These are phyloP conservation scores for Fusarium algeriense DNA, from an alignment of 2,329 filamentous ascomycete species.

Conservation along the genomic window DNA sequence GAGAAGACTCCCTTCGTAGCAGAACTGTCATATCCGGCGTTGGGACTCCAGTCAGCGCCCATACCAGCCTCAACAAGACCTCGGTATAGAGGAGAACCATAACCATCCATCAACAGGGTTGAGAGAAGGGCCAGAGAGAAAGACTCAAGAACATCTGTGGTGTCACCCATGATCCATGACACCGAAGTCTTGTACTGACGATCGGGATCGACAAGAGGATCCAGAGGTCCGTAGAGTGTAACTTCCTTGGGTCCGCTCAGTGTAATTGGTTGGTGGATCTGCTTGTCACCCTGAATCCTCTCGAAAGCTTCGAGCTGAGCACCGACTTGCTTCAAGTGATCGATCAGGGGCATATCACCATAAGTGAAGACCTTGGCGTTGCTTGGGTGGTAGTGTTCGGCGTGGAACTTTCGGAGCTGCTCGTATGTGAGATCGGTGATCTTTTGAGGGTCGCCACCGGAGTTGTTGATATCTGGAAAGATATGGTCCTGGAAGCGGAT, in stretches of 20 bases:
- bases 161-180: conserved; percentile 91
- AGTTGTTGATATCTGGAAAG: conserved; percentile 95
- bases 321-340: conserved; percentile 84
- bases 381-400: conserved; percentile 95
- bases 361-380: conserved; percentile 98
- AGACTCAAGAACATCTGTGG: conserved; percentile 84
- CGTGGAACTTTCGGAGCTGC: conserved; percentile 88
- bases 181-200: conserved; percentile 94
- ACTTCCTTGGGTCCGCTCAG: conserved; percentile 78
- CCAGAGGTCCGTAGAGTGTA: conserved; percentile 82
- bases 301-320: conserved; percentile 80
- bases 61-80: conserved; percentile 90
- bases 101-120: conserved; percentile 89
- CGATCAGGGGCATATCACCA: conserved; percentile 86
- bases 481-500: conserved; percentile 95
- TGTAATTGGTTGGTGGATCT: conserved; percentile 81
- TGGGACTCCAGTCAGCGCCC: conserved; percentile 93
- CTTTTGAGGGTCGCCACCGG: conserved; percentile 93
- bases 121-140: conserved; percentile 88
- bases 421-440: conserved; percentile 96
- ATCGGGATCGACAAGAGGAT: conserved; percentile 86
- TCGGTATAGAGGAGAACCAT: conserved; percentile 92
- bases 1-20: conserved; percentile 86
- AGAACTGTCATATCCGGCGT: conserved; percentile 89
- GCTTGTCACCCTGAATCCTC: conserved; percentile 74